Evolutionary conservation across 768 basidiomycete genomes (phyloP).

Genomic region (Fomitopsis serialis): DNA sequence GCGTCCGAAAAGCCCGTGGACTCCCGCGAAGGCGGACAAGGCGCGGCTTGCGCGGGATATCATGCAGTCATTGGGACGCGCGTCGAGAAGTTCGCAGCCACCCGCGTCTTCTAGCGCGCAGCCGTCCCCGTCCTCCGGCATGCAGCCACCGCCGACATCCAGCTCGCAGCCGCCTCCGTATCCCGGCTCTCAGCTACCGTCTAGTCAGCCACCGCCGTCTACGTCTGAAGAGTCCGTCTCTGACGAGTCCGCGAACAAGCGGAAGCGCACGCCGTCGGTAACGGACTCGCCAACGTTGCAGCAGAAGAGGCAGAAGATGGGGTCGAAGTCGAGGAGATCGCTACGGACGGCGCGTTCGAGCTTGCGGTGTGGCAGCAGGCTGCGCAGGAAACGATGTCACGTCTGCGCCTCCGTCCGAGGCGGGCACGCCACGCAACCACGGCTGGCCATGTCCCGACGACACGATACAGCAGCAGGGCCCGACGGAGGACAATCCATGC

Average conservation of each 20-base stretch:
- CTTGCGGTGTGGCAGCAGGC: constrained; percentile 3
- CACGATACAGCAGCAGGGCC: too few relatives aligned
- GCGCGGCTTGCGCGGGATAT: constrained; percentile 52
- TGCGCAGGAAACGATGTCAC: background rate
- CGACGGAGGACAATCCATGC: too few relatives aligned
- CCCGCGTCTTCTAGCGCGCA: background rate
- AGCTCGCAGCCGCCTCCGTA: too few relatives aligned
- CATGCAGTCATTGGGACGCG: constrained; percentile 42
- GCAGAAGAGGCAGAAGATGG: constrained; percentile 5
- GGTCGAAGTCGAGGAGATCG: background rate
- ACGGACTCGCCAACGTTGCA: background rate
- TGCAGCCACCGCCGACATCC: too few relatives aligned
- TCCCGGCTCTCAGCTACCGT: too few relatives aligned
- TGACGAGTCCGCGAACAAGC: background rate
- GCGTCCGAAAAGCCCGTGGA: constrained; percentile 6
- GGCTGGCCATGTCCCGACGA: too few relatives aligned
- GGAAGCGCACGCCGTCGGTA: constrained; percentile 1
- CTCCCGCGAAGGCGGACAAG: constrained; percentile 41
- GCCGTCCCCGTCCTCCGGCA: too few relatives aligned
- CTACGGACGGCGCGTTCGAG: constrained; percentile 1
- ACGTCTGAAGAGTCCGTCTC: background rate
- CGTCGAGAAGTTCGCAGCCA: constrained; percentile 2
- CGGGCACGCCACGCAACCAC: background rate
- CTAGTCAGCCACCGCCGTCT: too few relatives aligned
- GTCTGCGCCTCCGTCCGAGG: background rate